Evolutionary conservation across 306 rosid genomes (phyloP), one percentile per base, ranked within the genome.

Genomic region (Fagus sylvatica): DNA sequence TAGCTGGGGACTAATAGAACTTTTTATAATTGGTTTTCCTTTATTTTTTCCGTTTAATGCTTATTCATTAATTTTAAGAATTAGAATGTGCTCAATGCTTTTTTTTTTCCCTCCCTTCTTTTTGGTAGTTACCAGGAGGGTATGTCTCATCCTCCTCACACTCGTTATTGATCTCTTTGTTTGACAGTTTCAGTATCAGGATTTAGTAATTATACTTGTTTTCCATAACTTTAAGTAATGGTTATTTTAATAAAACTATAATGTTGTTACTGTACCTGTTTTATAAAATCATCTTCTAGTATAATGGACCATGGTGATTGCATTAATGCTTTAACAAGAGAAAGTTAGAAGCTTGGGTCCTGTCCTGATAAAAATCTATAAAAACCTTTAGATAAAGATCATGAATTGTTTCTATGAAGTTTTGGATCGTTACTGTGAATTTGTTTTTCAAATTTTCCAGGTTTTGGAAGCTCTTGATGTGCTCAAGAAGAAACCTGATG

Each of bases 381-480:
- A 28, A 57, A 9, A 7, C 3, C 34, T 22, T 57, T 6, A 11
- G 22, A 62, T 36, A 33, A 33, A 62, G 69, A 19, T 1, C 1
- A 2, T 15, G 16, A 61, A 62, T 34, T 34, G 43, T 34, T 62
- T 62, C 69, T 34, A 1, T 13, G 22, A 34, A 34, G 42, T 62
- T 62, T 42, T 19, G 13, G 42, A 62, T 62, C 10, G 3, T 66
- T 19, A 0, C 41, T 19, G 33, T 41, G 37, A 69, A 12, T 48
- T 78, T 42, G 28, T 71, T 22, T 76, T 75, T 66, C 33, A 72
- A 62, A 71, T 30, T 74, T 59, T 82, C 79, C 81, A 96, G 99
- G 99, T 90, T 84, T 83, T 93, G 90, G 97, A 93, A 84, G 94
- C 96, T 66, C 78, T 93, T 67, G 98, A 91, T 6, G 76, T 61